Evolutionary conservation across 164 flowering plant species (phyloP).

Genomic region (Vitis riparia): DNA sequence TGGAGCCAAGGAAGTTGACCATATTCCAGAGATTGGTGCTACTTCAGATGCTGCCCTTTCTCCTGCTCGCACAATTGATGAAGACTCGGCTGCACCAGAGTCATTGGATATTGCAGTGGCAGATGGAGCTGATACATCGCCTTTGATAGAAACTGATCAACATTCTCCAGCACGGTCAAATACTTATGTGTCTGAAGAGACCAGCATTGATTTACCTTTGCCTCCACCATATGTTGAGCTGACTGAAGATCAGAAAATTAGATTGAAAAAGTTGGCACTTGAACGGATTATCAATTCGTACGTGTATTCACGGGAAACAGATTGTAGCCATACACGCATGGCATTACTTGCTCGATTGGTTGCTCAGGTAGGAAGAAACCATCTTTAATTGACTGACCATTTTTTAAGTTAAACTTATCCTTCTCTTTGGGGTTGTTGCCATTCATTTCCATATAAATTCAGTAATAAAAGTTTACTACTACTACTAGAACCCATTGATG

Average conservation of each 20-base stretch:
- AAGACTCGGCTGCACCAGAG: conserved; percentile 22
- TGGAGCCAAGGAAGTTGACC: conserved; percentile 28
- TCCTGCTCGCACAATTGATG: conserved; percentile 36
- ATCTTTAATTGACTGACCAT: conserved; percentile 8
- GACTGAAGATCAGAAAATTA: conserved; percentile 49
- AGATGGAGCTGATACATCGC: conserved; percentile 36
- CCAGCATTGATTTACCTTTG: conserved; percentile 52
- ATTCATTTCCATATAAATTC: too few species aligned
- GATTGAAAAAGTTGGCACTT: conserved; percentile 46
- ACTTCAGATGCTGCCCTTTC: conserved; percentile 37
- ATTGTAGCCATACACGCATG: conserved; percentile 53
- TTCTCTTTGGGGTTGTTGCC: neutral
- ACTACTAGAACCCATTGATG: too few species aligned
- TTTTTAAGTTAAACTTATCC: conserved; percentile 3
- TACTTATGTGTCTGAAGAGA: conserved; percentile 52
- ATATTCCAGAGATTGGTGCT: conserved; percentile 26
- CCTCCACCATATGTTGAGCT: conserved; percentile 67
- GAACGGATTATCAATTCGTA: conserved; percentile 60
- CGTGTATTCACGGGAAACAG: conserved; percentile 37
- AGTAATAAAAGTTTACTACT: too few species aligned
- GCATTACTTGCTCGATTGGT: conserved; percentile 83
- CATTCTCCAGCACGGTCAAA: conserved; percentile 43
- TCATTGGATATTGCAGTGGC: conserved; percentile 23
- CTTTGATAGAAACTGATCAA: conserved; percentile 45
- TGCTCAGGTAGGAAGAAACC: conserved; percentile 59